These are phyloP conservation scores for Collariella sp. DNA, from an alignment of 495 filamentous ascomycete species.

Conservation along the genomic window DNA sequence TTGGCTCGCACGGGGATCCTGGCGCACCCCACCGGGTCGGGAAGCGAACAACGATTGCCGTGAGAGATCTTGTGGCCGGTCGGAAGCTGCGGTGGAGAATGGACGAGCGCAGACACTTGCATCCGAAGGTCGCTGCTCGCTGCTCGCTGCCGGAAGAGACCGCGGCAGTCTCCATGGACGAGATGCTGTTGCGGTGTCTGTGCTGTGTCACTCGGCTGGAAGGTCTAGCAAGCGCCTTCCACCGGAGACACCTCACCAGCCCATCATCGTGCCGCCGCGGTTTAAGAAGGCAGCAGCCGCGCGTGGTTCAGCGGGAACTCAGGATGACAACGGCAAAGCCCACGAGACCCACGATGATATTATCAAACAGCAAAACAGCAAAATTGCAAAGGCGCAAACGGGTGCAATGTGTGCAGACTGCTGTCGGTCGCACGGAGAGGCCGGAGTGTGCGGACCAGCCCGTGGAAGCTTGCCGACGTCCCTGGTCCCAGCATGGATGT, in stretches of 20 bases:
- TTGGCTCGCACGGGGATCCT: not conserved
- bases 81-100: slow-evolving; percentile 6
- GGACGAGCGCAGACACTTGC: not conserved
- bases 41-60: slow-evolving; percentile 6
- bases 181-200: not conserved
- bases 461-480: not conserved
- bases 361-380: too few relatives aligned
- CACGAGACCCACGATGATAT: too few relatives aligned
- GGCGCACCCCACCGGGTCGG: not conserved
- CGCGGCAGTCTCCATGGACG: not conserved
- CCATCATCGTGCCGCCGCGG: too few relatives aligned
- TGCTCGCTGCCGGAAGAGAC: not conserved
- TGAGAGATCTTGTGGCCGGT: slow-evolving; percentile 1
- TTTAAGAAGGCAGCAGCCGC: too few relatives aligned
- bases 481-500: too few relatives aligned
- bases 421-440: slow-evolving; percentile 1
- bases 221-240: not conserved
- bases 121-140: not conserved
- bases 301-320: too few relatives aligned
- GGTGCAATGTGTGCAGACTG: not conserved
- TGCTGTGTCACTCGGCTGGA: not conserved
- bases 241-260: too few relatives aligned
- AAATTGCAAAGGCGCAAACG: not conserved
- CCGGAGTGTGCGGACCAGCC: not conserved
- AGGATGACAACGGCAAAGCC: too few relatives aligned